Evolutionary conservation across 352 stramenopile species (phyloP), one percentile per base, ranked within the genome.

Genomic region (Phytophthora foliorum): DNA sequence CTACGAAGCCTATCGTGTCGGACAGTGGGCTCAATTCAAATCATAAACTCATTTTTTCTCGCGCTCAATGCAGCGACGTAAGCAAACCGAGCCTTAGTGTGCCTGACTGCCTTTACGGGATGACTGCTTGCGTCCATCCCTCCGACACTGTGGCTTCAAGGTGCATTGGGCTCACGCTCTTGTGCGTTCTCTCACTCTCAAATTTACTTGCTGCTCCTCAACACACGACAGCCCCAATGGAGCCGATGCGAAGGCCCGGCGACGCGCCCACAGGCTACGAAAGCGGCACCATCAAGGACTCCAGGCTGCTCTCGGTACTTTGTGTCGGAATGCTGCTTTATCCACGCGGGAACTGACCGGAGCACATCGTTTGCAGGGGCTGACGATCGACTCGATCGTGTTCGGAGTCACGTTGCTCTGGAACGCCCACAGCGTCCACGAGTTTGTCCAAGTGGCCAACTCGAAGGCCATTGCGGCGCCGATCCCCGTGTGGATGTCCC

Each of bases 371-470:
- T 42, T 54, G 32, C 27, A 75, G 67, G 39, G 46, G 13, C 24
- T 48, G 17, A 63, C 11, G 16, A 31, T 71, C 48, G 67, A 67
- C 22, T 59, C 55, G 11, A 56, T 46, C 31, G 24, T 64, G 9
- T 75, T 68, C 42, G 68, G 62, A 14, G 51, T 72, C 11, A 63
- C 62, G 14, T 31, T 75, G 51, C 25, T 29, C 19, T 78, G 70
- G 70, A 48, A 72, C 36, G 2, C 34, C 48, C 63, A 72, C 36
- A 61, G 38, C 38, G 50, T 78, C 10, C 36, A 48, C 22, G 57
- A 48, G 11, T 75, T 78, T 31, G 56, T 75, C 9, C 31, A 54
- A 22, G 50, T 71, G 36, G 65, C 52, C 48, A 78, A 78, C 31
- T 57, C 31, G 17, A 21, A 53, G 7, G 14, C 32, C 17, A 25